Conservation (phyloP, 2,329 filamentous ascomycete species). For the Sporothrix curviconia region DNA sequence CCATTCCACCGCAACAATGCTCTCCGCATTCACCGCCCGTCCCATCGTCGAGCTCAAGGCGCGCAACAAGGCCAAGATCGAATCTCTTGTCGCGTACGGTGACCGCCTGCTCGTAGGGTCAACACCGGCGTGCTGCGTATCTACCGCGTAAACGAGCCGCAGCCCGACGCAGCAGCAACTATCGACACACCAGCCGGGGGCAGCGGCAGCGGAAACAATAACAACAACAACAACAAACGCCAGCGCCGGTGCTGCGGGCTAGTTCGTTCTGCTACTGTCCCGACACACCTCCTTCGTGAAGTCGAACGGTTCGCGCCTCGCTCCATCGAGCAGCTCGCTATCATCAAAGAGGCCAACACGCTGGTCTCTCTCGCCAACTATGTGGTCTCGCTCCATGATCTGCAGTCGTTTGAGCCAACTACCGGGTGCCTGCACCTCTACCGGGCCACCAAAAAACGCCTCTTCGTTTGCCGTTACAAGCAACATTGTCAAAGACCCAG, state of each 20-base stretch:
- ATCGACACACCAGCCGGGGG: slow-evolving; percentile 17
- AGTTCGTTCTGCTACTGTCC: slow-evolving; percentile 29
- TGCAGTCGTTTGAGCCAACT: slow-evolving; percentile 76
- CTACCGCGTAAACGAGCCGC: slow-evolving; percentile 76
- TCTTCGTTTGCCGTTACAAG: slow-evolving; percentile 87
- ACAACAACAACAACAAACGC: slow-evolving; percentile 17
- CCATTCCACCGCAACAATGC: slow-evolving; percentile 68
- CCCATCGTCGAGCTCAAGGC: slow-evolving; percentile 94
- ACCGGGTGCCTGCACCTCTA: slow-evolving; percentile 56
- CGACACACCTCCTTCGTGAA: slow-evolving; percentile 82
- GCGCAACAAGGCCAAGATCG: slow-evolving; percentile 94
- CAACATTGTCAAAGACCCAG: slow-evolving; percentile 85
- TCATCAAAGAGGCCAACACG: slow-evolving; percentile 90
- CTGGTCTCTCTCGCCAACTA: slow-evolving; percentile 88
- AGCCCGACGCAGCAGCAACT: slow-evolving; percentile 20
- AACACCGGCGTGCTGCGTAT: slow-evolving; percentile 84
- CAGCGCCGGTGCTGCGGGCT: too few relatives aligned
- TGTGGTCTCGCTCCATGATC: slow-evolving; percentile 81
- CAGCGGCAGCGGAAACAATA: slow-evolving; percentile 14
- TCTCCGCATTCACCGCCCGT: slow-evolving; percentile 94
- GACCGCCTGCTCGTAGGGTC: slow-evolving; percentile 89
- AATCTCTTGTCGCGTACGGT: slow-evolving; percentile 88
- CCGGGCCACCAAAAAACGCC: slow-evolving; percentile 79
- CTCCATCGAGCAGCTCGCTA: slow-evolving; percentile 85
- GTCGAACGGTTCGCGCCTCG: slow-evolving; percentile 89